These are phyloP conservation scores for Ascobolus immersus DNA, from an alignment of 495 filamentous ascomycete genomes.

Conservation along the genomic window DNA sequence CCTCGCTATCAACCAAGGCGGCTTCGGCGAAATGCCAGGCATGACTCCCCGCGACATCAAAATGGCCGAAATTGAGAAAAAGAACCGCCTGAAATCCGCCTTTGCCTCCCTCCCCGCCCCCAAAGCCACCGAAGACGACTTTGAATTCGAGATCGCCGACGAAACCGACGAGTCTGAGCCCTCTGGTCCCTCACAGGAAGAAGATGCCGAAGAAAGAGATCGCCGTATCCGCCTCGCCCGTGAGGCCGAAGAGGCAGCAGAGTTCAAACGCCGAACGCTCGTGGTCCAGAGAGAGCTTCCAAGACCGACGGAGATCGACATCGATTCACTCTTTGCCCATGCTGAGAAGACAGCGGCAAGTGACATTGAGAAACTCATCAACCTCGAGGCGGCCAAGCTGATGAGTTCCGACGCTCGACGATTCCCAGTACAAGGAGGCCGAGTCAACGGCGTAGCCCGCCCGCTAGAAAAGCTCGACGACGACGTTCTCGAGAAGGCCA, in stretches of 20 bases:
- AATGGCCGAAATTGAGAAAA: conserved; percentile 42
- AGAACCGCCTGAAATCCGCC: conserved; percentile 41
- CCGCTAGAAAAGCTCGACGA: conserved; percentile 47
- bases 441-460: conserved; percentile 32
- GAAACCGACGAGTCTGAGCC: conserved; percentile 39
- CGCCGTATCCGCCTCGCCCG: conserved; percentile 38
- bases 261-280: conserved; percentile 64
- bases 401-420: conserved; percentile 58
- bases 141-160: conserved; percentile 76
- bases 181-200: conserved; percentile 24
- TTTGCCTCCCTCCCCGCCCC: conserved; percentile 74
- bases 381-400: conserved; percentile 48
- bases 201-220: conserved; percentile 69
- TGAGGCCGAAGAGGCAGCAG: conserved; percentile 45
- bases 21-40: conserved; percentile 33
- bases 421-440: conserved; percentile 40
- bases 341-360: conserved; percentile 16
- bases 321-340: conserved; percentile 35
- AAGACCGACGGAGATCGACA: conserved; percentile 46
- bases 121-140: conserved; percentile 51
- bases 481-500: conserved; percentile 41
- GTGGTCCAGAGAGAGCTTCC: conserved; percentile 68
- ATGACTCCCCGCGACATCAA: conserved; percentile 57
- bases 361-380: conserved; percentile 30
- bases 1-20: conserved; percentile 54